phyloP scores from a whole-genome alignment of 2,329 filamentous ascomycete genomes.

The Ophiostoma tasmaniense region DNA sequence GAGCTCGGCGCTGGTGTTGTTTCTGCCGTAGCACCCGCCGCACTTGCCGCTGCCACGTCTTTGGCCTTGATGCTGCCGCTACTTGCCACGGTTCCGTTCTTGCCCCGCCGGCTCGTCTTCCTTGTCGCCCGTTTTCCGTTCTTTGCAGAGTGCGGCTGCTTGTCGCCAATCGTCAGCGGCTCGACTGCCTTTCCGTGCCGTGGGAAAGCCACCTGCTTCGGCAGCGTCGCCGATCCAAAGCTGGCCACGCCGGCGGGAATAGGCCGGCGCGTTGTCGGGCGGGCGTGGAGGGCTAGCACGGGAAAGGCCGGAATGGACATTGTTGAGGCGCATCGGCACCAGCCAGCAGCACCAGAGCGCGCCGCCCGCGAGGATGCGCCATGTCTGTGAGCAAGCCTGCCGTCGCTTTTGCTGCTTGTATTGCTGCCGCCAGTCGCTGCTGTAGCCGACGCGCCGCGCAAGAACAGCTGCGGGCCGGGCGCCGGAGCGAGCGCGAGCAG shows the following conservation, averaged over 20 bases:
- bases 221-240: slow-evolving; percentile 32
- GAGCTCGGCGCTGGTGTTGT: slow-evolving; percentile 19
- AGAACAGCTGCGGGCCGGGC: slow-evolving; percentile 13
- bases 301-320: neutral
- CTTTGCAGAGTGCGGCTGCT: slow-evolving; percentile 3
- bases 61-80: neutral
- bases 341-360: neutral
- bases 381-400: neutral
- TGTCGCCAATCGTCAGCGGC: slow-evolving; percentile 30
- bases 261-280: neutral
- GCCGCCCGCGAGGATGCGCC: neutral
- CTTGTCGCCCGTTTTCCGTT: neutral
- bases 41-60: neutral
- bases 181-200: slow-evolving; percentile 55
- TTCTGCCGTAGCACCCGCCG: neutral
- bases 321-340: slow-evolving; percentile 10
- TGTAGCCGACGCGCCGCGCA: slow-evolving; percentile 13
- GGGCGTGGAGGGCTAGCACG: neutral
- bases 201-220: slow-evolving; percentile 38
- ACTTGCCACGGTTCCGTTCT: neutral
- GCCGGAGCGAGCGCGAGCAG: slow-evolving; percentile 16
- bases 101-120: slow-evolving; percentile 5
- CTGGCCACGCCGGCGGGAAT: slow-evolving; percentile 21
- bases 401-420: neutral
- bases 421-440: slow-evolving; percentile 6